Evolutionary conservation across 2,329 filamentous ascomycete species (phyloP).

Genomic region (Aureobasidium sp.): DNA sequence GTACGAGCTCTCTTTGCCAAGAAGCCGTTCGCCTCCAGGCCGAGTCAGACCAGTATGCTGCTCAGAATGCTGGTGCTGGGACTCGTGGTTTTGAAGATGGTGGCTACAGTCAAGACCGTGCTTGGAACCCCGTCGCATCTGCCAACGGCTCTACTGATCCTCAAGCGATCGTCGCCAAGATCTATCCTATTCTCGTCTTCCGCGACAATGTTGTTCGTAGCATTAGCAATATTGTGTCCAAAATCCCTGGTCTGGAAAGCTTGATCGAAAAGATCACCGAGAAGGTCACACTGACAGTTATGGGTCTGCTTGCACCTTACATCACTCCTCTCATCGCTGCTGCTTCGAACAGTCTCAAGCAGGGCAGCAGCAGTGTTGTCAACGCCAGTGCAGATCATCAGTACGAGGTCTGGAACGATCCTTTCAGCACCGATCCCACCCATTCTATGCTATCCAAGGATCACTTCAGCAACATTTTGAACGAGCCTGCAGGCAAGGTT

Average conservation of each 20-base stretch:
- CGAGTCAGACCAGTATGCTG: constrained; percentile 42
- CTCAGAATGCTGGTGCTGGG: constrained; percentile 28
- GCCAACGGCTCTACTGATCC: constrained; percentile 54
- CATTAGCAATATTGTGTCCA: constrained; percentile 78
- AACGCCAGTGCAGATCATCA: constrained; percentile 45
- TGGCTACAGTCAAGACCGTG: constrained; percentile 32
- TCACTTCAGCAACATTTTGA: constrained; percentile 46
- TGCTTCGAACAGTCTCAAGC: constrained; percentile 76
- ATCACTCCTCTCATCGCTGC: constrained; percentile 84
- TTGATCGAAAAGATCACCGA: constrained; percentile 93
- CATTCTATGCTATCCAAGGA: constrained; percentile 48
- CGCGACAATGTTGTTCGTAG: constrained; percentile 86
- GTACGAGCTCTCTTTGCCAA: constrained; percentile 38
- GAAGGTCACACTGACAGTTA: constrained; percentile 82
- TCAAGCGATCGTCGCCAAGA: constrained; percentile 44
- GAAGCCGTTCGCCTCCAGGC: constrained; percentile 43
- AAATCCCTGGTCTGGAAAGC: constrained; percentile 81
- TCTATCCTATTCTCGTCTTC: constrained; percentile 92
- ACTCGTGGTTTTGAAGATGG: constrained; percentile 31
- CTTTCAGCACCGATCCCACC: constrained; percentile 42
- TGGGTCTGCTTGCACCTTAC: constrained; percentile 86
- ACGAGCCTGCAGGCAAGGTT: constrained; percentile 43
- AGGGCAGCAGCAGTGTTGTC: constrained; percentile 68
- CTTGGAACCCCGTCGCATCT: constrained; percentile 24
- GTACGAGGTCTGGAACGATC: constrained; percentile 45